Evolutionary conservation across 352 stramenopile genomes (phyloP).

Genomic region (Phytophthora ramorum): DNA sequence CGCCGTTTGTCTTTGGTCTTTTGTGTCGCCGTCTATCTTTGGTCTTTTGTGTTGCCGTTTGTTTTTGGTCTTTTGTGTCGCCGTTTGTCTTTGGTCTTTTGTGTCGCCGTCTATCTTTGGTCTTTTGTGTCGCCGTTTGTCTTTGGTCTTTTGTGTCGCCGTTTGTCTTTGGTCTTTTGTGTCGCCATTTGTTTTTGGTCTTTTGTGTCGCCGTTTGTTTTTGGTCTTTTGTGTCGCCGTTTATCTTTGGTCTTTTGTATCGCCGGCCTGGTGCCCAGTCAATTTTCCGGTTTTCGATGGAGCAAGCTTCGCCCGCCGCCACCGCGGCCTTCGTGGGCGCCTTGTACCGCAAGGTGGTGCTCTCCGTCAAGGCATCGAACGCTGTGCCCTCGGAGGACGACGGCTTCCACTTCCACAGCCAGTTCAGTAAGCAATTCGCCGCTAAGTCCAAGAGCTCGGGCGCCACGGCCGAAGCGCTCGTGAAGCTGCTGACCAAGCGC

Average conservation of each 20-base stretch:
- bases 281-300: constrained; percentile 9
- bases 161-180: too few species aligned
- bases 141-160: too few species aligned
- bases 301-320: constrained; percentile 25
- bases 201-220: too few species aligned
- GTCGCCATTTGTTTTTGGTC: too few species aligned
- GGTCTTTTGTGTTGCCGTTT: too few species aligned
- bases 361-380: constrained; percentile 86
- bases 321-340: constrained; percentile 57
- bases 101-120: too few species aligned
- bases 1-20: too few species aligned
- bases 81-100: too few species aligned
- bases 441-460: constrained; percentile 42
- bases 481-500: constrained; percentile 55
- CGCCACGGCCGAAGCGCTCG: constrained; percentile 56
- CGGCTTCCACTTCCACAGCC: constrained; percentile 83
- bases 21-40: too few species aligned
- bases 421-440: constrained; percentile 74
- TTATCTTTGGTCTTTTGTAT: constrained; percentile 6
- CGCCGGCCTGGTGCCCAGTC: not conserved
- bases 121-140: too few species aligned
- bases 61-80: too few species aligned
- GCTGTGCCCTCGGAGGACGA: constrained; percentile 79
- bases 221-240: too few species aligned
- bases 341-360: constrained; percentile 79